A percentile compares a stretch with the other conserved stretches of the same genome.
Conservation (phyloP, 257 asterid genomes). For the Leptodermis oblonga region DNA sequence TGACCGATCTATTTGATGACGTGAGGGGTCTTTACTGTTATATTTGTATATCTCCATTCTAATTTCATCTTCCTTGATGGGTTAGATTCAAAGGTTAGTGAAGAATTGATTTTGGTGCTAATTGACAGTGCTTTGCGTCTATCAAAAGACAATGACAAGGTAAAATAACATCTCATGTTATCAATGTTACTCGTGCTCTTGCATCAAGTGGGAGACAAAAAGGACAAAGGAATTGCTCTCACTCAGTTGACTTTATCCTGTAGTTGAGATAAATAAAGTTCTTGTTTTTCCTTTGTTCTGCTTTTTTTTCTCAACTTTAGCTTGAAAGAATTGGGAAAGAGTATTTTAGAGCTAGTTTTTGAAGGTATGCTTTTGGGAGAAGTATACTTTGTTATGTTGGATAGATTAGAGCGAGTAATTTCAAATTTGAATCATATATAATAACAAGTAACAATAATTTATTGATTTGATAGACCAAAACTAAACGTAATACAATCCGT, state of each 20-base stretch:
- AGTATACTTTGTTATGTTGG: too few relatives aligned
- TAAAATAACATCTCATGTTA: constrained; percentile 33
- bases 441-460: too few relatives aligned
- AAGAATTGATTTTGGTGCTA: constrained; percentile 47
- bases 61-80: constrained; percentile 25
- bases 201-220: not conserved
- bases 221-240: too few relatives aligned
- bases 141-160: constrained; percentile 92
- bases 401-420: too few relatives aligned
- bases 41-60: constrained; percentile 22
- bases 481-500: too few relatives aligned
- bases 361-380: not conserved
- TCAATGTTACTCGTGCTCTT: not conserved
- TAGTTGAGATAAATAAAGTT: not conserved
- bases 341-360: not conserved
- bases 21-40: constrained; percentile 18
- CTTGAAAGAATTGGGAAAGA: not conserved
- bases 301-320: not conserved
- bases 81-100: constrained; percentile 47
- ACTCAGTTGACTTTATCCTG: not conserved
- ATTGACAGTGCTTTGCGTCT: constrained; percentile 63
- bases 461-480: too few relatives aligned
- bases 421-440: too few relatives aligned
- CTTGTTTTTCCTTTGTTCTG: not conserved
- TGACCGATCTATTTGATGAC: constrained; percentile 17